Percentiles rank a stretch among this genome's conserved stretches.
Conservation (phyloP, 1,284 basidiomycete species). For the Apiotrichum laibachii region DNA sequence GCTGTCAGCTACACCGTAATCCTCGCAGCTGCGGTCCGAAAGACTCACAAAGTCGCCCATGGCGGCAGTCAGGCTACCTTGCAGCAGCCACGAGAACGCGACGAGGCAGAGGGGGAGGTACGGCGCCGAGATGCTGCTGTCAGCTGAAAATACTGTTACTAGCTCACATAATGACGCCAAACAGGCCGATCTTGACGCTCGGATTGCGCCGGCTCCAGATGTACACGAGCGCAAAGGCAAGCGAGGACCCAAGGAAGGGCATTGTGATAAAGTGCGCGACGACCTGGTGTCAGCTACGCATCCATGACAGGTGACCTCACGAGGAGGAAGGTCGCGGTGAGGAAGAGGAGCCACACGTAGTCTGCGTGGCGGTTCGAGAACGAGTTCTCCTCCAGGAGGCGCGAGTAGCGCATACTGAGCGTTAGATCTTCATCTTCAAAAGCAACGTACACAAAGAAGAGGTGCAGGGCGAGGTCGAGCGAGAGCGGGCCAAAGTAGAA, state of each 20-base stretch:
- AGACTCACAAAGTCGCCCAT: slow-evolving; percentile 68
- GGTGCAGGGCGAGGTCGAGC: slow-evolving; percentile 92
- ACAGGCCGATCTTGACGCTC: slow-evolving; percentile 88
- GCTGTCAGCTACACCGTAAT: slow-evolving; percentile 16
- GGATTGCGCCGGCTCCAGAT: slow-evolving; percentile 94
- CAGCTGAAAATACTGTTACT: slow-evolving; percentile 1
- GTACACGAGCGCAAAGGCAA: slow-evolving; percentile 93
- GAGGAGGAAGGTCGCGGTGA: slow-evolving; percentile 76
- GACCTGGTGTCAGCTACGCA: slow-evolving; percentile 54
- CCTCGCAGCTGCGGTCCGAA: background rate
- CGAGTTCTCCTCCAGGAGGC: slow-evolving; percentile 92
- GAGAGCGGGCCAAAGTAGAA: slow-evolving; percentile 92
- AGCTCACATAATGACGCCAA: slow-evolving; percentile 75
- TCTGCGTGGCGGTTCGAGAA: slow-evolving; percentile 87
- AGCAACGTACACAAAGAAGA: slow-evolving; percentile 88
- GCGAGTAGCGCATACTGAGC: slow-evolving; percentile 85
- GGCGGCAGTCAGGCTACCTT: slow-evolving; percentile 79
- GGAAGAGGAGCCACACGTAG: slow-evolving; percentile 86
- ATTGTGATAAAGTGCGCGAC: slow-evolving; percentile 82
- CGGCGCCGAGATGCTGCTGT: slow-evolving; percentile 74
- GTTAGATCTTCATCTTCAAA: slow-evolving; percentile 1
- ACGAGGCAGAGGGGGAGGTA: slow-evolving; percentile 91
- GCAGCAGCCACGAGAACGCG: slow-evolving; percentile 81
- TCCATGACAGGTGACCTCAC: slow-evolving; percentile 55
- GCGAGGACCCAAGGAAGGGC: slow-evolving; percentile 62